Evolutionary conservation across 495 filamentous ascomycete species (phyloP), one percentile per base, ranked within the genome.

Genomic region (Parathielavia appendiculata): DNA sequence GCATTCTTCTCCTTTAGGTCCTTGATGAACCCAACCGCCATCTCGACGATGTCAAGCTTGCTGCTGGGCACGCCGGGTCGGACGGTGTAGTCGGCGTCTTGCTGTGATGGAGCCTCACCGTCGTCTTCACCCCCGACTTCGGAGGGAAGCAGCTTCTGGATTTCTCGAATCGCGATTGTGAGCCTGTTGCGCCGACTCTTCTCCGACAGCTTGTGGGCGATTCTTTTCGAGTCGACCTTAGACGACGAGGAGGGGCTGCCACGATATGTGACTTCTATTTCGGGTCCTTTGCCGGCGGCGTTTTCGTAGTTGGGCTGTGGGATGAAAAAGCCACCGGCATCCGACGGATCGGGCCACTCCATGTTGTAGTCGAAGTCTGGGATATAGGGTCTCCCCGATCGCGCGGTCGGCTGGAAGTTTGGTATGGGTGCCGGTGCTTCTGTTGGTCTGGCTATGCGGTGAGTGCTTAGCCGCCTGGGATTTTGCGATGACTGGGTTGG

Each of bases 191-290:
- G 58, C 4, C 68, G 52, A 13, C 45, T 65, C 60, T 71, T 71
- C 62, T 71, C 68, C 7, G 68, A 71, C n/a, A 71, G 57, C 57
- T 69, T 71, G 57, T 71, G 68, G 10, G 66, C 68, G 14, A 71
- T 62, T 12, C 64, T 56, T 35, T 67, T 67, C 19, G 63, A 66
- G 22, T 63, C 54, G 13, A 62, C 38, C 50, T 65, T 63, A 14
- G 56, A 43, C 12, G 54, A 41, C 12, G 54, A 41, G 10, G 61
- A 54, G 55, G 50, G 48, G 30, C 62, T 59, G 17, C 64, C 62
- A 0, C 41, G 48, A 35, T 46, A 52, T 13, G 46, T 43, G 20
- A 60, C 20, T 43, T 61, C 57, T 19, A 45, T 36, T 8, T 58
- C 23, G 30, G 26, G n/a, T 1, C 46, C 47, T 10, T 22, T 23